A percentile compares a stretch with the other conserved stretches of the same genome.
Conservation (phyloP, 2,329 filamentous ascomycete genomes). For the Achaetomium macrosporum region DNA sequence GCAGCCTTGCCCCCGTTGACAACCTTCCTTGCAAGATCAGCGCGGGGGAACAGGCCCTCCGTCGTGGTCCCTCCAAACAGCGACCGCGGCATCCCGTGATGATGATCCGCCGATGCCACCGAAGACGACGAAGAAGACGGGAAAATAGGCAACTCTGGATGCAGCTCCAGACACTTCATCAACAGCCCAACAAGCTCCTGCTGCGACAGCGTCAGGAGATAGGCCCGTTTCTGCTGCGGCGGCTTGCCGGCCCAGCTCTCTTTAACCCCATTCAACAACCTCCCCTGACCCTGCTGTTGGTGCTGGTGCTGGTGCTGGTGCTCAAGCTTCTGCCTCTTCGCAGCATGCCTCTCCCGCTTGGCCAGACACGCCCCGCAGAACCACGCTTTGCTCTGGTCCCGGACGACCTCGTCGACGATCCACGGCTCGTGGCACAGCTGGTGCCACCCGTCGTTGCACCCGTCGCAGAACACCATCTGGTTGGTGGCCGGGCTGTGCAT, state of each 20-base stretch:
- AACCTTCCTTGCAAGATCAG: conserved; percentile 35
- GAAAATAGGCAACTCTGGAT: conserved; percentile 64
- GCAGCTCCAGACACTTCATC: conserved; percentile 52
- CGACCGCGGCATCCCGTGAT: conserved; percentile 19
- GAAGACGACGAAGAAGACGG: conserved; percentile 4
- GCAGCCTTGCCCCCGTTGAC: not conserved
- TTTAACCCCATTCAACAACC: not conserved
- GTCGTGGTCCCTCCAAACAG: conserved; percentile 27
- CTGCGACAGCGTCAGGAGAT: conserved; percentile 56
- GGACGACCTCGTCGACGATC: conserved; percentile 64
- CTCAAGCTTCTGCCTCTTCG: conserved; percentile 34
- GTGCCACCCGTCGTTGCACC: conserved; percentile 74
- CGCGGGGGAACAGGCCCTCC: conserved; percentile 30
- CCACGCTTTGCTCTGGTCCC: conserved; percentile 63
- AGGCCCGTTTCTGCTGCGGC: conserved; percentile 50
- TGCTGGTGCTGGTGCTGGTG: conserved; percentile 17
- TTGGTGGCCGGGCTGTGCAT: conserved; percentile 67
- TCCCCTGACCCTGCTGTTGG: conserved; percentile 4
- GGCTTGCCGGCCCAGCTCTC: conserved; percentile 36
- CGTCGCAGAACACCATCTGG: conserved; percentile 80
- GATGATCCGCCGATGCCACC: not conserved
- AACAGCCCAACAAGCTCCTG: conserved; percentile 59
- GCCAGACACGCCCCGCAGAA: conserved; percentile 58
- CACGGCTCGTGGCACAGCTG: conserved; percentile 73
- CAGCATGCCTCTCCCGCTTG: conserved; percentile 36